Evolutionary conservation across 78 protist species (phyloP).

Genomic region (Dictyostelium capitatum): DNA sequence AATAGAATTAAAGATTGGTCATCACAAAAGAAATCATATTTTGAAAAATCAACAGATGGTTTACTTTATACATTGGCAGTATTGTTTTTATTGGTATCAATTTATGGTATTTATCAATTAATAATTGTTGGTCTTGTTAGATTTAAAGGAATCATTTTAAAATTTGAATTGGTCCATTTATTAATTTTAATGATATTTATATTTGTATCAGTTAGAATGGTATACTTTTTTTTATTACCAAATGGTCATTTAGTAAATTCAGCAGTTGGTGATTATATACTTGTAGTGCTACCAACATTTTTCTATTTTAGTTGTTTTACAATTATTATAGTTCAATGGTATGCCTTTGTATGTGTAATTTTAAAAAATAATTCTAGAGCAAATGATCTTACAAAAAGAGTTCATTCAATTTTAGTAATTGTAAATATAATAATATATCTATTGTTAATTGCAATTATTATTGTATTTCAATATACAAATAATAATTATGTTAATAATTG

Average conservation of each 20-base stretch:
- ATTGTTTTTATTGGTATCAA: constrained; percentile 1
- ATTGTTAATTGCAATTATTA: constrained; percentile 4
- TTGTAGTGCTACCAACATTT: constrained; percentile 40
- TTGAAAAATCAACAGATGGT: constrained; percentile 8
- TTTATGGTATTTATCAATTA: constrained; percentile 46
- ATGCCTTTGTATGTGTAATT: background rate
- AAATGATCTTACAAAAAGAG: background rate
- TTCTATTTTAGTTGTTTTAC: constrained; percentile 24
- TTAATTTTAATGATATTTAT: constrained; percentile 11
- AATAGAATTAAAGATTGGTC: background rate
- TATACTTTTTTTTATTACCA: constrained; percentile 59
- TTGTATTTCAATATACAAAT: constrained; percentile 37
- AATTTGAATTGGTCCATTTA: constrained; percentile 42
- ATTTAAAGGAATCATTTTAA: background rate
- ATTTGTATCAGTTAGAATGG: constrained; percentile 21
- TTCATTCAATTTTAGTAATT: background rate
- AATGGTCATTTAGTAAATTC: constrained; percentile 18
- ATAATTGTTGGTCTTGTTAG: background rate
- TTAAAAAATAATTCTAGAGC: background rate
- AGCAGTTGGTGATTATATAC: constrained; percentile 17
- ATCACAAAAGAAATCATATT: background rate
- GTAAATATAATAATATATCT: constrained; percentile 13
- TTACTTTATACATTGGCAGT: constrained; percentile 43
- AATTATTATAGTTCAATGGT: constrained; percentile 27
- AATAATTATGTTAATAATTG: background rate